Base-by-base conservation (phyloP, 352 stramenopile genomes). In the Globisporangium sylvaticum region DNA sequence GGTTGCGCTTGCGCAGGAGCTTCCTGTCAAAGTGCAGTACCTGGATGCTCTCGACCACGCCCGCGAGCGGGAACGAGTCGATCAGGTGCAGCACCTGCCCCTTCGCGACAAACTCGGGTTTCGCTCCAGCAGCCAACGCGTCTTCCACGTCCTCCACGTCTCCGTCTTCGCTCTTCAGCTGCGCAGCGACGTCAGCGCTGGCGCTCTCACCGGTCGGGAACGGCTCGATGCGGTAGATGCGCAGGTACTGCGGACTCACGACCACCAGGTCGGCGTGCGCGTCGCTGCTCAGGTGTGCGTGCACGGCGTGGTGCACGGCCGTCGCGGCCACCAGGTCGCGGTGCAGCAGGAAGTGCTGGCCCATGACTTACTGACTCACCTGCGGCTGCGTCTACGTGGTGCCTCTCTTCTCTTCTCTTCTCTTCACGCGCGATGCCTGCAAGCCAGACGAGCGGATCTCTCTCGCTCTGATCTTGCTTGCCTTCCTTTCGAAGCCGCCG, bases 261-360 rank as follows among this genome's bases (percentile, higher is more conserved):
- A 94, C 74, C 58, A 96, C 80, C 53, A 96, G 73, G 58, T 96
- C 88, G 10, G 72, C 64, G 60, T 91, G 79, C 31, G 73, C 50
- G 71, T 94, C 84, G 72, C 78, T 91, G 15, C 81, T 87, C 25
- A 94, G 70, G n/a, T 79, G 76, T 22, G 84, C 81, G 71, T 85
- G 75, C 18, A 81, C 79, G 14, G 87, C 77, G 74, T 91, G 81
- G 58, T 93, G 85, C 59, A 95, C 84, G 20, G 85, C 84, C 46
- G 88, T 94, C 58, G 85, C 82, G 6, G 85, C 73, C 62, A 95
- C 83, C 14, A 95, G 72, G 65, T 95, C 88, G 64, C 85, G 83
- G 63, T 95, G 85, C 58, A 91, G 82, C 54, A 95, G 66, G 66
- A 95, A 95, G 75, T 95, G 88, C 71, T 95, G 88, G 9, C 83